Conservation (phyloP, 202 grass and related monocot species). For the Saccharum hybrid region DNA sequence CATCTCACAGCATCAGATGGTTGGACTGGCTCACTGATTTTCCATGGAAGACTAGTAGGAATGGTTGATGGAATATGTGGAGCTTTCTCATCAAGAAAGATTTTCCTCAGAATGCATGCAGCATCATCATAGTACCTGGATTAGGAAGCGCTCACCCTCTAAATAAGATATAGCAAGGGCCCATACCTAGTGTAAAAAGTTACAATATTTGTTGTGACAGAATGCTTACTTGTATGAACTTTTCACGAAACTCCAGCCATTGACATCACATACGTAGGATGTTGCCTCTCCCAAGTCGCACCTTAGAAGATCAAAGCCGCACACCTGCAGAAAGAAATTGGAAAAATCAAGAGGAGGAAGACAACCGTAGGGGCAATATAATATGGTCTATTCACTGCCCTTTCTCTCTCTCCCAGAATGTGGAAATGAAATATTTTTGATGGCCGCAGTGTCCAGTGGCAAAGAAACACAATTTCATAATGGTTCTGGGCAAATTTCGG, state of each 20-base stretch:
- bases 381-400: no score
- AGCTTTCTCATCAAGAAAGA: conserved; percentile 97
- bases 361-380: background rate
- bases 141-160: conserved; percentile 13
- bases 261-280: conserved; percentile 98
- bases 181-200: conserved; percentile 29
- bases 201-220: conserved; percentile 30
- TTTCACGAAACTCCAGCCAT: conserved; percentile 99
- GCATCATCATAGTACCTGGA: conserved; percentile 94
- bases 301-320: conserved; percentile 95
- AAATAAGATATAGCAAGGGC: conserved; percentile 23
- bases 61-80: conserved; percentile 85
- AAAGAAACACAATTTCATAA: no score
- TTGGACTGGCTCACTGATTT: conserved; percentile 63
- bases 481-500: no score
- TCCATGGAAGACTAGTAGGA: conserved; percentile 90
- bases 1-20: conserved; percentile 53
- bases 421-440: background rate
- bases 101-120: conserved; percentile 93
- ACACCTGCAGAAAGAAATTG: conserved; percentile 64
- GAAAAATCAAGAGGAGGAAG: background rate
- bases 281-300: conserved; percentile 69
- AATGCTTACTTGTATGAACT: conserved; percentile 89
- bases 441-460: background rate
- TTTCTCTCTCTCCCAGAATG: background rate